Conservation (phyloP, 495 filamentous ascomycete genomes). For the Hyaloscypha hepaticicola region DNA sequence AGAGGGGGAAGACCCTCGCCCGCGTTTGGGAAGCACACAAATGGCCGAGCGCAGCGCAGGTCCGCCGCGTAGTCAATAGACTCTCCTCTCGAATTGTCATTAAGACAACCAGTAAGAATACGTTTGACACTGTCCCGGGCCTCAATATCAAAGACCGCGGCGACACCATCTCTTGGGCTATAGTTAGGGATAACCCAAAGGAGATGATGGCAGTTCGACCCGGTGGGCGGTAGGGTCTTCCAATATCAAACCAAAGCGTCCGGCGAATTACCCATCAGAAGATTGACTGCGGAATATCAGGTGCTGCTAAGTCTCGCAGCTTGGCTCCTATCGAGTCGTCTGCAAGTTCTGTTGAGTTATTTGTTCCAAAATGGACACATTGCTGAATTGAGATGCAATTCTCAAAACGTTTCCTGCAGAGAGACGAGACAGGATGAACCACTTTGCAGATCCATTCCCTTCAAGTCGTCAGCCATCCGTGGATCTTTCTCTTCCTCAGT, state of each 20-base stretch:
- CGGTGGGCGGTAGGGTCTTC: background rate
- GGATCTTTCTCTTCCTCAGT: constrained; percentile 82
- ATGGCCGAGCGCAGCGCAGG: background rate
- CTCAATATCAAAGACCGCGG: background rate
- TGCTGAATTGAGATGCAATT: background rate
- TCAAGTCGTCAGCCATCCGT: constrained; percentile 47
- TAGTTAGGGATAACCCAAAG: background rate
- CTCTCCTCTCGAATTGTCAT: background rate
- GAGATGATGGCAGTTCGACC: background rate
- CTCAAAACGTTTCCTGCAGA: background rate
- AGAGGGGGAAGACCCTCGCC: background rate
- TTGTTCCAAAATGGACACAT: background rate
- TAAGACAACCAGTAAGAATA: background rate
- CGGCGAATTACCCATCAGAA: background rate
- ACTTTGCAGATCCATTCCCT: constrained; percentile 19
- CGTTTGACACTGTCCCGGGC: background rate
- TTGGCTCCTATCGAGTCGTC: background rate
- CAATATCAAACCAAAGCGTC: background rate
- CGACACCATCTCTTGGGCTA: background rate
- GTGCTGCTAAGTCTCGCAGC: background rate
- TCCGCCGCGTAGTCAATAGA: background rate
- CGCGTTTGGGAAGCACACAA: background rate
- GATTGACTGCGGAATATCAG: background rate
- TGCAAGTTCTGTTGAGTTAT: background rate
- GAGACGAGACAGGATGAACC: background rate